These are phyloP conservation scores for Lotus japonicus DNA, from an alignment of 306 rosid species.

Conservation along the genomic window DNA sequence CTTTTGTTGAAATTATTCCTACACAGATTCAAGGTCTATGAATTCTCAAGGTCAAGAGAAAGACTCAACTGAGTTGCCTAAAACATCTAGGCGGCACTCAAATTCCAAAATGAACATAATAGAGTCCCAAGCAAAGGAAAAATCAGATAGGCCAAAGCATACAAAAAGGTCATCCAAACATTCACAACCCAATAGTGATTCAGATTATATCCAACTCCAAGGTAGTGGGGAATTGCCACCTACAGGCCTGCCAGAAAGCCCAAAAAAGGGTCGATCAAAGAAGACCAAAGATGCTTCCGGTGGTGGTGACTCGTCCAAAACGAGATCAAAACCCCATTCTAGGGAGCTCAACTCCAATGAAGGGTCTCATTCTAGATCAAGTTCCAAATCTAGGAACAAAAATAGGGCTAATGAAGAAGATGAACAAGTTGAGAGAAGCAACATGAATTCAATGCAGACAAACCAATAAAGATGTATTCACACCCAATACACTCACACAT, in stretches of 20 bases:
- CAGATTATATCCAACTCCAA: constrained; percentile 17
- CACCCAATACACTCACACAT: no score
- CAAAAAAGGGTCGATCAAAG: constrained; percentile 49
- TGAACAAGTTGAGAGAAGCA: constrained; percentile 16
- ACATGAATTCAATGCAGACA: no score
- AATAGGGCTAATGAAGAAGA: constrained; percentile 25
- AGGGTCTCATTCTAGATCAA: background rate
- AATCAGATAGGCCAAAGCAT: constrained; percentile 47
- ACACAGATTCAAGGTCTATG: constrained; percentile 40
- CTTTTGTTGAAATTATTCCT: no score
- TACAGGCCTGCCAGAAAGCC: constrained; percentile 33
- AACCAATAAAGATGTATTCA: no score
- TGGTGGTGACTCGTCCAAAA: constrained; percentile 29
- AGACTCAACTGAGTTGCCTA: constrained; percentile 39
- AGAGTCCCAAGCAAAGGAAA: constrained; percentile 52
- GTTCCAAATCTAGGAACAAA: constrained; percentile 22
- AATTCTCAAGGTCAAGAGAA: constrained; percentile 12
- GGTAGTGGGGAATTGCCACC: no score
- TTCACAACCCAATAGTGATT: constrained; percentile 15
- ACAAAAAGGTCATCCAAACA: constrained; percentile 36
- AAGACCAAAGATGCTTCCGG: constrained; percentile 37
- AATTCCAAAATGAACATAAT: constrained; percentile 15
- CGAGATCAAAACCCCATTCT: constrained; percentile 27
- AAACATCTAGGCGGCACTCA: constrained; percentile 38
- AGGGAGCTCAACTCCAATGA: constrained; percentile 1